These are phyloP conservation scores for Fusarium avenaceum DNA, from an alignment of 2,329 filamentous ascomycete species.

Conservation along the genomic window DNA sequence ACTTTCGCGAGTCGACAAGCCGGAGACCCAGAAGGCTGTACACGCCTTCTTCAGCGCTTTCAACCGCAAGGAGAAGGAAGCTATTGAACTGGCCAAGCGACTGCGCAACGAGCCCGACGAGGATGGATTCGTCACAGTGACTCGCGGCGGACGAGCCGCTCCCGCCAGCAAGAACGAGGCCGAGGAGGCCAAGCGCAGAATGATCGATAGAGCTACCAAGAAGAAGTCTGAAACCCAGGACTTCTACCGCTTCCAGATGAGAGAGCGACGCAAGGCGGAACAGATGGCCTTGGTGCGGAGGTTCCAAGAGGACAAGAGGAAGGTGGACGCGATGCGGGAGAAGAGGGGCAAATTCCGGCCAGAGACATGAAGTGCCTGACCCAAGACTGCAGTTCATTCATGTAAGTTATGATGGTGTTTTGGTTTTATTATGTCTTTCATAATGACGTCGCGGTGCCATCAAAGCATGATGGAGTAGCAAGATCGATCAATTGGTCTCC, in stretches of 20 bases:
- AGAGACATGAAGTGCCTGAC: slow-evolving; percentile 56
- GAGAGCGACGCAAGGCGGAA: slow-evolving; percentile 82
- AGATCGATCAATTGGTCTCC: slow-evolving; percentile 44
- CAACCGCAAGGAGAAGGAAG: slow-evolving; percentile 76
- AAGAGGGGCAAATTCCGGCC: slow-evolving; percentile 73
- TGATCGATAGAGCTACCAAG: slow-evolving; percentile 73
- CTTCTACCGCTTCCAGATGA: slow-evolving; percentile 87
- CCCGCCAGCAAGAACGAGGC: slow-evolving; percentile 80
- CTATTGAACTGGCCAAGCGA: slow-evolving; percentile 71
- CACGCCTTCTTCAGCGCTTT: slow-evolving; percentile 91
- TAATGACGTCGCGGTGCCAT: slow-evolving; percentile 70
- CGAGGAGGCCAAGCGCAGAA: slow-evolving; percentile 69
- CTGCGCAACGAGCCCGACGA: slow-evolving; percentile 87
- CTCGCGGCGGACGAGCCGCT: slow-evolving; percentile 79
- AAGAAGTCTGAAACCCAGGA: slow-evolving; percentile 75
- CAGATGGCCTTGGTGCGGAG: slow-evolving; percentile 76
- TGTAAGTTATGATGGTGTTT: slow-evolving; percentile 29
- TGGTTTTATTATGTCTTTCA: slow-evolving; percentile 37
- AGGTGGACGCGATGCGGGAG: slow-evolving; percentile 78
- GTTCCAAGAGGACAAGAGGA: slow-evolving; percentile 82
- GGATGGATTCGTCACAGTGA: slow-evolving; percentile 95
- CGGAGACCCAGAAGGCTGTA: slow-evolving; percentile 77
- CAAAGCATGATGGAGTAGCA: slow-evolving; percentile 50
- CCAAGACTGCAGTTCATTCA: slow-evolving; percentile 19
- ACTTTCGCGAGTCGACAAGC: slow-evolving; percentile 77